phyloP scores from a whole-genome alignment of 352 stramenopile genomes.

The Globisporangium middletonii region DNA sequence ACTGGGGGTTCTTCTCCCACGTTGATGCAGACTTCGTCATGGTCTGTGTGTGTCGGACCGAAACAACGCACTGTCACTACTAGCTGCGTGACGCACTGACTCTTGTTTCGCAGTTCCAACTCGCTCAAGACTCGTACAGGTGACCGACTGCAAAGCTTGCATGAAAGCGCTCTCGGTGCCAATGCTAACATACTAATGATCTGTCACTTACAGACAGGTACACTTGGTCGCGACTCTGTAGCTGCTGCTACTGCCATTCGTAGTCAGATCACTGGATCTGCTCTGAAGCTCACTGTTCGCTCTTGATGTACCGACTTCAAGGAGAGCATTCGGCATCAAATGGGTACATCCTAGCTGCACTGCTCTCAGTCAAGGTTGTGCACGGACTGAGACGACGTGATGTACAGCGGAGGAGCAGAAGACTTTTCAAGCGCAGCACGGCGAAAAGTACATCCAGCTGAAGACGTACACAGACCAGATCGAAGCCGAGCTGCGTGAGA shows the following conservation, averaged over 20 bases:
- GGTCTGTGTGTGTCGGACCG: slow-evolving; percentile 19
- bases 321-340: slow-evolving; percentile 70
- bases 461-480: slow-evolving; percentile 83
- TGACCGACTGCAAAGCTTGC: slow-evolving; percentile 12
- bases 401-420: slow-evolving; percentile 73
- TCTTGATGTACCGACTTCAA: slow-evolving; percentile 8
- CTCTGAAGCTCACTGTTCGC: not conserved
- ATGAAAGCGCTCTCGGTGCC: not conserved
- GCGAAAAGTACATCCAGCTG: slow-evolving; percentile 85
- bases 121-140: slow-evolving; percentile 80
- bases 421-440: slow-evolving; percentile 69
- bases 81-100: not conserved
- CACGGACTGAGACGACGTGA: not conserved
- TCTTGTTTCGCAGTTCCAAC: slow-evolving; percentile 52
- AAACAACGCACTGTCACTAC: too few species aligned
- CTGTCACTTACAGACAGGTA: slow-evolving; percentile 40
- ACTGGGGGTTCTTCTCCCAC: not conserved
- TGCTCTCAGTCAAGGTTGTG: not conserved
- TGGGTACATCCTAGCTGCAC: slow-evolving; percentile 27
- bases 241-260: not conserved
- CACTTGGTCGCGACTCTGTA: not conserved
- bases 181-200: slow-evolving; percentile 1
- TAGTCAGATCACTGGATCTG: not conserved
- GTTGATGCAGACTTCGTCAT: slow-evolving; percentile 59
- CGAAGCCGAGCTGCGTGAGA: slow-evolving; percentile 73